Evolutionary conservation across 257 asterid genomes (phyloP).

Genomic region (Salvia hispanica): DNA sequence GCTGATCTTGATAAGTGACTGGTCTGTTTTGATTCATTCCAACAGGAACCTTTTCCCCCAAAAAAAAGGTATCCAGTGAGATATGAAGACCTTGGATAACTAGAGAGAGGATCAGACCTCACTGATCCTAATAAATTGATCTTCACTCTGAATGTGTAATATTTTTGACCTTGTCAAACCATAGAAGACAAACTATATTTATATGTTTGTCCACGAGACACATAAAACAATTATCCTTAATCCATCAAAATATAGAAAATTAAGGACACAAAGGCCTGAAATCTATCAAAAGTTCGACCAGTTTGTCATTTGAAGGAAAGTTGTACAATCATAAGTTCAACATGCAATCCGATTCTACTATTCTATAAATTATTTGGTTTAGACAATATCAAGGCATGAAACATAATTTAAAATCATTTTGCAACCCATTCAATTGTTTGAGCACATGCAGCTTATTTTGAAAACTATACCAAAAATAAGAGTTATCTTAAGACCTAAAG

Average conservation of each 20-base stretch:
- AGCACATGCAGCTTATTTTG: neutral
- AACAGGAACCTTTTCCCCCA: constrained; percentile 47
- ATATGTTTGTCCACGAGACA: constrained; percentile 14
- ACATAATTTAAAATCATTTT: constrained; percentile 20
- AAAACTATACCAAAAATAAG: neutral
- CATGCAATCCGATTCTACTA: neutral
- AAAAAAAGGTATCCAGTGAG: constrained; percentile 35
- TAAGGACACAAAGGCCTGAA: too few species aligned
- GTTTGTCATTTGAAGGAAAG: neutral
- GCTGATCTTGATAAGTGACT: constrained; percentile 51
- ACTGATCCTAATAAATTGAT: constrained; percentile 13
- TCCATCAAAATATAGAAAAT: too few species aligned
- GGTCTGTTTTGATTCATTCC: constrained; percentile 53
- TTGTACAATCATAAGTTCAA: constrained; percentile 5
- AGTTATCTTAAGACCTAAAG: constrained; percentile 11
- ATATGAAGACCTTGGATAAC: constrained; percentile 1
- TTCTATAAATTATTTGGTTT: neutral
- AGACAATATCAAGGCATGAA: neutral
- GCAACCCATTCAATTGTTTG: constrained; percentile 13
- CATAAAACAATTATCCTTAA: too few species aligned
- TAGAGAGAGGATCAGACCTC: constrained; percentile 18
- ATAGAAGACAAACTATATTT: constrained; percentile 8
- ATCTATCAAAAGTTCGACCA: too few species aligned
- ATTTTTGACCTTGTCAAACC: constrained; percentile 14
- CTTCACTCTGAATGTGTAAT: neutral